Evolutionary conservation across 441 rosid genomes (phyloP), one percentile per base, ranked within the genome.

Genomic region (Adansonia rubrostipa): DNA sequence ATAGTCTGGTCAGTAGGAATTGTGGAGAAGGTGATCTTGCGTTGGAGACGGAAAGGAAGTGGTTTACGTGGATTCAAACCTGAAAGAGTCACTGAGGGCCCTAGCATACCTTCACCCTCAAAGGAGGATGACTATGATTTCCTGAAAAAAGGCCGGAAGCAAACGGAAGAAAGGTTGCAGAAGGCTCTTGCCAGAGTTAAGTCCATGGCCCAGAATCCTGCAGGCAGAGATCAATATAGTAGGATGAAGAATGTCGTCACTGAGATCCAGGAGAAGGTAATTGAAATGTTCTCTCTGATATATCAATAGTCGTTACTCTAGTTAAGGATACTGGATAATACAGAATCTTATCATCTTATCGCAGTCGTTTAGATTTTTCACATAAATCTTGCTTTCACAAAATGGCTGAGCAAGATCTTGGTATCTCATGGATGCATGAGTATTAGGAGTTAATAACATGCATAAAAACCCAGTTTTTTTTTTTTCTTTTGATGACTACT

Each of bases 201-300:
- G 81, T 95, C 99, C 78, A 95, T 95, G 99, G 93, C 87, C 76
- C 96, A 88, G 74, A 82, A 93, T 81, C 97, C 94, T 14, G 99
- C 93, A 83, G 97, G 93, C 62, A 87, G 97, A 86, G 98, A 92
- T 82, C 98, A 95, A 74, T 95, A 93, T 76, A 80, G 90, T 22
- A 88, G 96, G 83, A 83, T 95, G 81, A 88, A 89, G 15, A 90
- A 92, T 68, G 99, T 91, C 44, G 94, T 91, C 54, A 85, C 86
- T 17, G 90, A 92, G 79, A 93, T 92, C 81, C 93, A 92, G 78
- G 95, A 90, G 84, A 89, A 95, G 98, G 99, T 95, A 86, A 74
- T 15, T 24, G 40, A 65, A 15, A 54, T 68, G 3, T 71, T 60
- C 67, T 61, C 11, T 22, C 78, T 64, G 42, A 33, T 8, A 20